A percentile compares a stretch with the other conserved stretches of the same genome.
These are phyloP conservation scores for Amaranthus tricolor DNA, from an alignment of 179 eudicot genomes.

Conservation along the genomic window DNA sequence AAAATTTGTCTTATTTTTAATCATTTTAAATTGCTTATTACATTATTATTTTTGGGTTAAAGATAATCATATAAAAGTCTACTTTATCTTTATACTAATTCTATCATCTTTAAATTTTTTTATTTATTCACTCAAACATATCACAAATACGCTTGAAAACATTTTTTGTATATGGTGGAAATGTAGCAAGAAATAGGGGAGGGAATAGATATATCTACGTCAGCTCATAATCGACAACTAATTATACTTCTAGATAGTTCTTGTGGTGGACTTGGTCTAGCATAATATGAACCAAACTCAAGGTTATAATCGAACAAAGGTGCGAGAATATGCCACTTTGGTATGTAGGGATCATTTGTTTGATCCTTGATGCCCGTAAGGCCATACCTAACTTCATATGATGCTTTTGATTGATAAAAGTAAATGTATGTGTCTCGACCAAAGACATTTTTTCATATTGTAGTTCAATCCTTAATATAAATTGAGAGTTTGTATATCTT, in stretches of 20 bases:
- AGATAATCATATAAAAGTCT: too few relatives aligned
- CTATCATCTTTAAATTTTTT: too few relatives aligned
- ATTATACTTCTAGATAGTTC: too few relatives aligned
- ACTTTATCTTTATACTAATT: too few relatives aligned
- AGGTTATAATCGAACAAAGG: constrained; percentile 15
- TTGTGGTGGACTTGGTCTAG: constrained; percentile 8
- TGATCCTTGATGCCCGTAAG: neutral
- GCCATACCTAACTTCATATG: neutral
- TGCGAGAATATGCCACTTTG: constrained; percentile 20
- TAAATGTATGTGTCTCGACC: neutral
- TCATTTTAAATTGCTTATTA: too few relatives aligned
- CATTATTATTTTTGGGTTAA: too few relatives aligned
- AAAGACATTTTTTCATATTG: neutral
- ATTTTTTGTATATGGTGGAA: neutral
- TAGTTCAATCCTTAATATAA: too few relatives aligned
- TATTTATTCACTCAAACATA: too few relatives aligned
- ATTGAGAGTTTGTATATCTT: too few relatives aligned
- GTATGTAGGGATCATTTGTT: constrained; percentile 12
- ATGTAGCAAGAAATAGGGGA: neutral
- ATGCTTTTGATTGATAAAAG: neutral
- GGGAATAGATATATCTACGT: constrained; percentile 19
- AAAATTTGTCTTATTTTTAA: too few relatives aligned
- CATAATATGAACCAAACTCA: constrained; percentile 20
- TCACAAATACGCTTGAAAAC: neutral
- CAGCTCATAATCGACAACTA: neutral